Evolutionary conservation across 306 rosid species (phyloP).

Genomic region (Fragaria ananassa): DNA sequence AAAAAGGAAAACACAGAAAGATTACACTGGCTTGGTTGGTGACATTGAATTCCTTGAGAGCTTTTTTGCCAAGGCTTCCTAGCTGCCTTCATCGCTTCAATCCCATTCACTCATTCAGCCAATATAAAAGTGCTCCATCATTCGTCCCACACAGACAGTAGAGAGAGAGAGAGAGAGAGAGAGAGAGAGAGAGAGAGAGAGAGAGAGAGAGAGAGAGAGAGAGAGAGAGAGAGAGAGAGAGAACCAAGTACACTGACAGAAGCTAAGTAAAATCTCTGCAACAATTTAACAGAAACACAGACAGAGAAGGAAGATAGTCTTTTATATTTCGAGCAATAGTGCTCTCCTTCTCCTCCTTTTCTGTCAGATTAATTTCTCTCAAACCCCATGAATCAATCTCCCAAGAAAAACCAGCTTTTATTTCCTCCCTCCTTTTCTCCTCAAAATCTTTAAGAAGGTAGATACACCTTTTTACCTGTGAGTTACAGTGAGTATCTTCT

Average conservation of each 20-base stretch:
- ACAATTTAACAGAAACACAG: neutral
- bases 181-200: constrained; percentile 5
- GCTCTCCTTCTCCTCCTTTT: constrained; percentile 12
- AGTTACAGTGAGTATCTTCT: neutral
- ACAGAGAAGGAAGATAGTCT: neutral
- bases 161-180: constrained; percentile 4
- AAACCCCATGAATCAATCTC: constrained; percentile 23
- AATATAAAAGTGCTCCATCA: constrained; percentile 1
- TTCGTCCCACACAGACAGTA: neutral
- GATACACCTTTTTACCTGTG: constrained; percentile 20
- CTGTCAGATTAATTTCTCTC: constrained; percentile 42
- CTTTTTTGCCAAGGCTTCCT: neutral
- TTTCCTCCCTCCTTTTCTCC: neutral
- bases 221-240: constrained; percentile 2
- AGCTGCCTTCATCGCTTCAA: neutral
- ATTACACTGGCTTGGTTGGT: neutral
- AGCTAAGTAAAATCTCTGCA: constrained; percentile 5
- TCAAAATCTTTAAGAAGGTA: neutral
- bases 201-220: constrained; percentile 5
- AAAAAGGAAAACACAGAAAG: neutral
- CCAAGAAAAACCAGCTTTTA: constrained; percentile 1
- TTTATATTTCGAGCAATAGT: neutral
- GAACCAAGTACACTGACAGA: neutral
- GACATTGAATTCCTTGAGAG: neutral
- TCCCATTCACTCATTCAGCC: constrained; percentile 4